Conservation (phyloP, 495 filamentous ascomycete genomes). For the Usnea hakonensis region DNA sequence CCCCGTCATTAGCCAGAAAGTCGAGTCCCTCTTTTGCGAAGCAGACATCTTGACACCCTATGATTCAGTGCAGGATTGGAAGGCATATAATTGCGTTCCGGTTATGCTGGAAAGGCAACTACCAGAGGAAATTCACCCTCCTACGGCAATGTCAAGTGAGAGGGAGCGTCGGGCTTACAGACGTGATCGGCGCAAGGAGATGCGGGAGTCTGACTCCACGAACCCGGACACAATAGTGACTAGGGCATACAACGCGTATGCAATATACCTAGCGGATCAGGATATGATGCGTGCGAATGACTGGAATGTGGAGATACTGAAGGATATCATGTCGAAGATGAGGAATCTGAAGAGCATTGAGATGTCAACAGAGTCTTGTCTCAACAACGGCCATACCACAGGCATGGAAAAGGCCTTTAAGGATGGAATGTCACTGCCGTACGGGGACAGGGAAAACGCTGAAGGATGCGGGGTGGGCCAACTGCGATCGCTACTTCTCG, state of each 20-base stretch:
- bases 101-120: background rate
- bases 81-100: background rate
- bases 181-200: background rate
- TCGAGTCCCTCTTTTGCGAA: slow-evolving; percentile 3
- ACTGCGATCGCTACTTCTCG: background rate
- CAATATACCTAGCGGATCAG: background rate
- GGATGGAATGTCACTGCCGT: background rate
- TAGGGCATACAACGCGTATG: background rate
- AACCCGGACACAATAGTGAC: background rate
- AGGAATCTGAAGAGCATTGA: slow-evolving; percentile 3
- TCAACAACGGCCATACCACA: background rate
- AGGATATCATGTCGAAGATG: background rate
- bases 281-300: background rate
- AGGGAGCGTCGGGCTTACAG: background rate
- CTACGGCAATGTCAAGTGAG: background rate
- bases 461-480: background rate
- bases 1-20: background rate
- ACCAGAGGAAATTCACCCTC: background rate
- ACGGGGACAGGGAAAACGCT: background rate
- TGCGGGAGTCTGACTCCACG: background rate
- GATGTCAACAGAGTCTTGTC: background rate
- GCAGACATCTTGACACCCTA: background rate
- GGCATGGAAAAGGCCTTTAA: background rate
- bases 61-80: background rate
- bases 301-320: background rate